These are phyloP conservation scores for Solanum verrucosum DNA, from an alignment of 257 asterid species.

Conservation along the genomic window DNA sequence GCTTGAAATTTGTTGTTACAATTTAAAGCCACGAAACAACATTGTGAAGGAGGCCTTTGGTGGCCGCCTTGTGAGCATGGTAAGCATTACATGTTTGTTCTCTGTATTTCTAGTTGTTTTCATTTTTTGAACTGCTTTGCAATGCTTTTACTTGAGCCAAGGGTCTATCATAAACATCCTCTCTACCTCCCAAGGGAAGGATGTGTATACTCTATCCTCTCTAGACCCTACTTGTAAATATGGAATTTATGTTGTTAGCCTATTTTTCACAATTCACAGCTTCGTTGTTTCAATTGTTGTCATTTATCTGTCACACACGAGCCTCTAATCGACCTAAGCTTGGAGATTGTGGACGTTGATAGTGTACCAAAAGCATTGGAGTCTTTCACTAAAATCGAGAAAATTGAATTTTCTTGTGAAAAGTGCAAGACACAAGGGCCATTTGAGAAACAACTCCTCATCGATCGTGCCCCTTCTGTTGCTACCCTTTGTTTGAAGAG, in stretches of 20 bases:
- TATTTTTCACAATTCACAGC: constrained; percentile 29
- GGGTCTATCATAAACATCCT: neutral
- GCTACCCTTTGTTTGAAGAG: constrained; percentile 82
- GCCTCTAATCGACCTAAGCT: constrained; percentile 69
- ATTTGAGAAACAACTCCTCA: constrained; percentile 12
- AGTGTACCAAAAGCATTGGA: constrained; percentile 47
- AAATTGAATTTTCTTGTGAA: too few species aligned
- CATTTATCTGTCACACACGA: constrained; percentile 67
- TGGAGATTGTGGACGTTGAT: constrained; percentile 71
- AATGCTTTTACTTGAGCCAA: neutral
- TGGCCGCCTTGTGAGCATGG: too few species aligned
- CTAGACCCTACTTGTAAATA: neutral
- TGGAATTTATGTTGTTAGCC: neutral
- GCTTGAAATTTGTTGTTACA: too few species aligned
- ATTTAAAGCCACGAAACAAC: too few species aligned
- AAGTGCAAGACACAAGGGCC: too few species aligned
- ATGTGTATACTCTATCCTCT: neutral
- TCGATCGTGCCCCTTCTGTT: constrained; percentile 59
- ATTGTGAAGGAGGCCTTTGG: too few species aligned
- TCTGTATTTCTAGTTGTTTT: too few species aligned
- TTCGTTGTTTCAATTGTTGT: constrained; percentile 64
- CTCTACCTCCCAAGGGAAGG: neutral
- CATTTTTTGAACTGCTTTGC: too few species aligned
- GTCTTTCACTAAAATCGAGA: constrained; percentile 42
- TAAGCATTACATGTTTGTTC: too few species aligned